Conservation (phyloP, 345 rosid species). For the Ceriops tagal region DNA sequence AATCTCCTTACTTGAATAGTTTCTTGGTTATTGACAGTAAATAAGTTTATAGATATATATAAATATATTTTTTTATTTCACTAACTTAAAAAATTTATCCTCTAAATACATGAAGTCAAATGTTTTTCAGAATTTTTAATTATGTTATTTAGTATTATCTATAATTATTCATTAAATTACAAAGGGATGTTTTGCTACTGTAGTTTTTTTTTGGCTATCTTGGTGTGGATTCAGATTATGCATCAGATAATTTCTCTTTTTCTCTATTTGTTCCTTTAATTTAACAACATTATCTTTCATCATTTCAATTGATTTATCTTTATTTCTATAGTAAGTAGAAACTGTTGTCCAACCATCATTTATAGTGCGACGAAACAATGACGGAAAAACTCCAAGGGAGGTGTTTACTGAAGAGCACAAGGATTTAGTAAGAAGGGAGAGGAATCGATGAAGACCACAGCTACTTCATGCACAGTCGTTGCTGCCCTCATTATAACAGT, state of each 20-base stretch:
- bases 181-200: not conserved
- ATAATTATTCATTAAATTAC: too few species aligned
- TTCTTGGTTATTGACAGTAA: too few species aligned
- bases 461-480: conserved; percentile 1
- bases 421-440: not conserved
- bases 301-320: not conserved
- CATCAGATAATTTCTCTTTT: not conserved
- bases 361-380: not conserved
- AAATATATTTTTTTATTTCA: too few species aligned
- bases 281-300: not conserved
- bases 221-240: too few species aligned
- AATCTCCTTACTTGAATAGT: too few species aligned
- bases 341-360: not conserved
- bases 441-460: not conserved
- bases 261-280: not conserved
- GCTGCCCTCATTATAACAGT: conserved; percentile 1
- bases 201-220: too few species aligned
- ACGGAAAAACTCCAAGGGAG: not conserved
- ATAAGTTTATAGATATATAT: too few species aligned
- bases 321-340: not conserved
- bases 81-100: too few species aligned
- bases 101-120: too few species aligned
- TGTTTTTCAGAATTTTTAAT: too few species aligned
- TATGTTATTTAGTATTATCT: too few species aligned
- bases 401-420: not conserved